phyloP scores from a whole-genome alignment of 2,329 filamentous ascomycete genomes.

The Colletotrichum sp. region DNA sequence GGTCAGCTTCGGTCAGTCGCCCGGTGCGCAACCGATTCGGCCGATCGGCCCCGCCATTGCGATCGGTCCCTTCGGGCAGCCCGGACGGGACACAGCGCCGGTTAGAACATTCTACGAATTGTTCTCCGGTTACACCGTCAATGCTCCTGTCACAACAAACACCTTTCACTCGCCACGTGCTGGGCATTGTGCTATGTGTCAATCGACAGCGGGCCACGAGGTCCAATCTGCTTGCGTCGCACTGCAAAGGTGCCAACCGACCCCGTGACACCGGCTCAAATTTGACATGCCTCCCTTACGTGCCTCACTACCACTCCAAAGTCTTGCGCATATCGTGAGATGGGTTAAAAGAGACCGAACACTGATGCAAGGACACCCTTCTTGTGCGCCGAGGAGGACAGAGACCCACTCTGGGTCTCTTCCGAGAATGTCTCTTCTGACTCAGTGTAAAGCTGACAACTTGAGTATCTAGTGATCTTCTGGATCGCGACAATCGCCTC shows the following conservation, averaged over 20 bases:
- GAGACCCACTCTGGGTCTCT: not conserved
- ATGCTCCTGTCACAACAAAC: not conserved
- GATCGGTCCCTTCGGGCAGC: not conserved
- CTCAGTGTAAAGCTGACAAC: not conserved
- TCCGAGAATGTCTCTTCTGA: not conserved
- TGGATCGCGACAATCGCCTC: not conserved
- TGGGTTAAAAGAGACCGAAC: not conserved
- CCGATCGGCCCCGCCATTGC: not conserved
- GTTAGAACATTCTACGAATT: not conserved
- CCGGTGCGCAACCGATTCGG: not conserved
- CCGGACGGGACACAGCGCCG: not conserved
- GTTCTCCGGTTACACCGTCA: not conserved
- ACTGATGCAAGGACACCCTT: not conserved
- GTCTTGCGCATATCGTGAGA: not conserved
- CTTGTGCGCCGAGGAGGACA: not conserved
- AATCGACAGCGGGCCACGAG: not conserved
- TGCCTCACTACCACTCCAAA: not conserved
- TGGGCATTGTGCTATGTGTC: not conserved
- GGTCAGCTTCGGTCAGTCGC: not conserved
- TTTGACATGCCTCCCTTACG: not conserved
- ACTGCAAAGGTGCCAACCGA: not conserved
- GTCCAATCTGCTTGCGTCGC: not conserved
- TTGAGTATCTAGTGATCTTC: not conserved
- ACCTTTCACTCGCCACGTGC: not conserved
- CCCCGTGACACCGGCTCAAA: not conserved